Percentiles rank a stretch among this genome's conserved stretches.
These are phyloP conservation scores for Ophiostoma sp. DNA, from an alignment of 2,329 filamentous ascomycete genomes.

Conservation along the genomic window DNA sequence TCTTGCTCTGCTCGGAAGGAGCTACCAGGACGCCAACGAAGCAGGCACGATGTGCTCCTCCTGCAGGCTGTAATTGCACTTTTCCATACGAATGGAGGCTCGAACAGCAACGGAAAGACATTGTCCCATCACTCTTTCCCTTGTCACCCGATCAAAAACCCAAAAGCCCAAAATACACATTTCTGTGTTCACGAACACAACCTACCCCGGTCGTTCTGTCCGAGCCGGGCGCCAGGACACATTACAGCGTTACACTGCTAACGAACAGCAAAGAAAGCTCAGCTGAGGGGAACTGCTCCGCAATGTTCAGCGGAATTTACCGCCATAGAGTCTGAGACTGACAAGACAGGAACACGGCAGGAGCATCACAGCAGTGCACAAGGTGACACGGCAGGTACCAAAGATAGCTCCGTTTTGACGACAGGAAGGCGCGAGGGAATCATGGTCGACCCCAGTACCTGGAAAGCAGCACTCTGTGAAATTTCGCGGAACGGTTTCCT, in stretches of 20 bases:
- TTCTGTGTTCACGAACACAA: background rate
- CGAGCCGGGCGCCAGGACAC: background rate
- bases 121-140: background rate
- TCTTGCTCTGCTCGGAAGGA: background rate
- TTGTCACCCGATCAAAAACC: background rate
- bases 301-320: conserved; percentile 10
- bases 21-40: background rate
- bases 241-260: conserved; percentile 14
- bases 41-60: background rate
- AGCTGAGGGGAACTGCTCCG: background rate
- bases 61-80: background rate
- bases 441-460: background rate
- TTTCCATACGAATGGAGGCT: background rate
- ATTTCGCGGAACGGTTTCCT: conserved; percentile 16
- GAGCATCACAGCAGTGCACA: background rate
- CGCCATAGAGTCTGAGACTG: background rate
- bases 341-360: background rate
- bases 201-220: background rate
- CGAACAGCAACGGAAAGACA: background rate
- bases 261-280: background rate
- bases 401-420: background rate
- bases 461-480: background rate
- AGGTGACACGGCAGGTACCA: background rate
- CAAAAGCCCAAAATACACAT: background rate
- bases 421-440: background rate